These are phyloP conservation scores for Tulasnella sp. DNA, from an alignment of 768 basidiomycete genomes.

Conservation along the genomic window DNA sequence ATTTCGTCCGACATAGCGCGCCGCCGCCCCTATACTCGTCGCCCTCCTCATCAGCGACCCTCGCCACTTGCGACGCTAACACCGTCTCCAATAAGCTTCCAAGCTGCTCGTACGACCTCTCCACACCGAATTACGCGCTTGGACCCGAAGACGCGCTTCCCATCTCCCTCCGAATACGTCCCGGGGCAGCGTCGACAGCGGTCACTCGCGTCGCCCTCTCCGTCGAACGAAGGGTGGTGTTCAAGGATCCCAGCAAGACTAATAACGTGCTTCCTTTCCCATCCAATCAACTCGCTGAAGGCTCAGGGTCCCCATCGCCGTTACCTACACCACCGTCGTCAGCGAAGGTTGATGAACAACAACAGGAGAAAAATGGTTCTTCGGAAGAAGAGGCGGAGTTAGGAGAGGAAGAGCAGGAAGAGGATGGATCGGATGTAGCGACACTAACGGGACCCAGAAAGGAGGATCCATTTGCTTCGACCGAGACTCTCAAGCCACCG, in stretches of 20 bases:
- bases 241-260: constrained; percentile 31
- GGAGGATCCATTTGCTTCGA: too few relatives aligned
- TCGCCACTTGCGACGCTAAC: constrained; percentile 21
- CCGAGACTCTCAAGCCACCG: too few relatives aligned
- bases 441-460: too few relatives aligned
- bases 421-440: too few relatives aligned
- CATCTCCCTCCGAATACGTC: constrained; percentile 50
- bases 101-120: constrained; percentile 31
- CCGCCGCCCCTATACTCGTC: constrained; percentile 28
- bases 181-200: constrained; percentile 43
- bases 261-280: background rate
- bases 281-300: constrained; percentile 2
- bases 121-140: constrained; percentile 44
- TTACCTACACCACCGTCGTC: constrained; percentile 9
- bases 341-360: too few relatives aligned
- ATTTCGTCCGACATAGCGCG: constrained; percentile 57
- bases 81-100: constrained; percentile 28
- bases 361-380: background rate
- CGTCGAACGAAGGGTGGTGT: constrained; percentile 59
- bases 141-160: constrained; percentile 66
- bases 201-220: constrained; percentile 53
- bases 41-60: constrained; percentile 17
- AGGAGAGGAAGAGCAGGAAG: background rate
- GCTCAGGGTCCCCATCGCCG: constrained; percentile 19
- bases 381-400: background rate